A percentile compares a stretch with the other conserved stretches of the same genome.
These are phyloP conservation scores for Waitea zeae DNA, from an alignment of 1,284 basidiomycete genomes.

Conservation along the genomic window DNA sequence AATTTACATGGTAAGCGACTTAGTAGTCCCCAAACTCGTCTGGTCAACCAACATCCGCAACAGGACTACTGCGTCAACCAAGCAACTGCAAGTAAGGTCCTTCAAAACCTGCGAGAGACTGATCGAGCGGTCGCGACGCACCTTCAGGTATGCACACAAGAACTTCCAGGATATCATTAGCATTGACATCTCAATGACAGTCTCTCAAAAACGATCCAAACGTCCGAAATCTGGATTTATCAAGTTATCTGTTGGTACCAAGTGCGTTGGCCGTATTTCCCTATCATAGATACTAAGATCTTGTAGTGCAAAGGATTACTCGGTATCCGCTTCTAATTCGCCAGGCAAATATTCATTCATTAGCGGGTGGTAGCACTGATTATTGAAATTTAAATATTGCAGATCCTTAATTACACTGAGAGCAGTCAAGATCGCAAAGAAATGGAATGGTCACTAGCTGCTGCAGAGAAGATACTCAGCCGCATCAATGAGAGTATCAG, in stretches of 20 bases:
- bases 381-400: constrained; percentile 3
- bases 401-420: constrained; percentile 74
- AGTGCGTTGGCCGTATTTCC: constrained; percentile 32
- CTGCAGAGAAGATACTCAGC: constrained; percentile 57
- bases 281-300: background rate
- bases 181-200: constrained; percentile 16
- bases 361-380: background rate
- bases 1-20: constrained; percentile 56
- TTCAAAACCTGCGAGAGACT: constrained; percentile 57
- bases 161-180: too few species aligned
- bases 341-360: constrained; percentile 49
- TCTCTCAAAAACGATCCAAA: constrained; percentile 55
- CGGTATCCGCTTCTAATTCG: constrained; percentile 80
- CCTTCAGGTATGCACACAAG: constrained; percentile 37
- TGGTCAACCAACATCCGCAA: background rate
- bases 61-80: constrained; percentile 91
- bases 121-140: constrained; percentile 49
- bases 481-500: constrained; percentile 84
- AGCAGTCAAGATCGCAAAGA: constrained; percentile 33
- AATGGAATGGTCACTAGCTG: constrained; percentile 40
- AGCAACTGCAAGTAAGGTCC: constrained; percentile 56
- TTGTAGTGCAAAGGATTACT: constrained; percentile 84
- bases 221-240: constrained; percentile 74
- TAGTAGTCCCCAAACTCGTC: background rate
- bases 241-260: constrained; percentile 80